Evolutionary conservation across 2,329 filamentous ascomycete genomes (phyloP).

Genomic region (Biscogniauxia sp.): DNA sequence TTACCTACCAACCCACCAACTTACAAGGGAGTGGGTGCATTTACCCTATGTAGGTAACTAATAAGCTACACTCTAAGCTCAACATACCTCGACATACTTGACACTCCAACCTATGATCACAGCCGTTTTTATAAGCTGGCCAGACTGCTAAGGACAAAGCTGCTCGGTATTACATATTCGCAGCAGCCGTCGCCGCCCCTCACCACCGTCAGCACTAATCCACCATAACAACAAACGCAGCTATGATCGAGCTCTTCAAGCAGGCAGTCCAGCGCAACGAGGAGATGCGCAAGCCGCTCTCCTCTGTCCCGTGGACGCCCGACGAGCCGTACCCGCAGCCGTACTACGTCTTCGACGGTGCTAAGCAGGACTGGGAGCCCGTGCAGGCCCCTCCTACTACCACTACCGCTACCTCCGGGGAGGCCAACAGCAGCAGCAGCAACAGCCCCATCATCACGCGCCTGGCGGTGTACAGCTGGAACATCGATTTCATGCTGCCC

Average conservation of each 20-base stretch:
- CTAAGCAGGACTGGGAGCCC: conserved; percentile 18
- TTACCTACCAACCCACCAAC: too few species aligned
- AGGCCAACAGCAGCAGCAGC: neutral
- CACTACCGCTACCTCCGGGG: neutral
- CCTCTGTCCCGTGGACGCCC: conserved; percentile 21
- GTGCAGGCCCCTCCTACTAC: neutral
- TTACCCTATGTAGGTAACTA: too few species aligned
- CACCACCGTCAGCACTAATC: neutral
- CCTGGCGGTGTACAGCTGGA: conserved; percentile 31
- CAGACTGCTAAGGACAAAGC: too few species aligned
- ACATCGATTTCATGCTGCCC: conserved; percentile 35
- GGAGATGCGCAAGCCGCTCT: conserved; percentile 10
- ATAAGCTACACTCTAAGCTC: too few species aligned
- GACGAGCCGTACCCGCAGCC: conserved; percentile 28
- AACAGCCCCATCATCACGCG: conserved; percentile 10
- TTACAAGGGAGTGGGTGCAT: too few species aligned
- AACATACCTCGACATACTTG: too few species aligned
- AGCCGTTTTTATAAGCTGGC: neutral
- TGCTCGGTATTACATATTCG: too few species aligned
- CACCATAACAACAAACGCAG: neutral
- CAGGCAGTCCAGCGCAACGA: conserved; percentile 19
- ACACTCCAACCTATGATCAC: too few species aligned
- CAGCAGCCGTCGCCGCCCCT: too few species aligned
- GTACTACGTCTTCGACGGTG: conserved; percentile 21
- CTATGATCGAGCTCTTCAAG: conserved; percentile 26